These are phyloP conservation scores for Xylaria intraflava DNA, from an alignment of 495 filamentous ascomycete genomes.

Conservation along the genomic window DNA sequence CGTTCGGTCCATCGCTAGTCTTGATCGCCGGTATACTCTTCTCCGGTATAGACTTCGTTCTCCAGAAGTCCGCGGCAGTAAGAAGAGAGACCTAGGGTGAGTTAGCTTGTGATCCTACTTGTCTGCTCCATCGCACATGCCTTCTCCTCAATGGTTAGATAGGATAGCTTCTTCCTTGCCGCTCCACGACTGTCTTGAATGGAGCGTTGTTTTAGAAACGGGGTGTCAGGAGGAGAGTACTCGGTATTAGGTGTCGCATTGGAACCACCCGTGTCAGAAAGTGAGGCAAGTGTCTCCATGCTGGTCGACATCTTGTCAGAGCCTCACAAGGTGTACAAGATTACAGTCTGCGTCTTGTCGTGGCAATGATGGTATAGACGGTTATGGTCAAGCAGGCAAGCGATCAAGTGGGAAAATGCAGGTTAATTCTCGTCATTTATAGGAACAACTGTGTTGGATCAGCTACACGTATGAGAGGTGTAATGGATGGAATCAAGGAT, in stretches of 20 bases:
- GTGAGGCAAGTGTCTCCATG: constrained; percentile 28
- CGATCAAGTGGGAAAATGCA: not conserved
- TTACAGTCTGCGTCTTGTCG: not conserved
- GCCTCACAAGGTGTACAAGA: not conserved
- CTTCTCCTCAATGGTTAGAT: constrained; percentile 49
- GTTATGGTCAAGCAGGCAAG: not conserved
- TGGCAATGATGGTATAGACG: not conserved
- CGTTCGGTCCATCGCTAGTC: constrained; percentile 73
- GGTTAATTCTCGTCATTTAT: not conserved
- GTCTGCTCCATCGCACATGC: constrained; percentile 21
- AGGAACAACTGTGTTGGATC: not conserved
- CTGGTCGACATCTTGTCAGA: not conserved
- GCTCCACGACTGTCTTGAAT: constrained; percentile 27
- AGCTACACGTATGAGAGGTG: not conserved
- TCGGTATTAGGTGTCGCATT: constrained; percentile 45
- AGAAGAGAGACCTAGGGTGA: constrained; percentile 48
- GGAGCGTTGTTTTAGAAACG: constrained; percentile 24
- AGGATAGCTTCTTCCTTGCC: constrained; percentile 37
- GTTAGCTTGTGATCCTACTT: constrained; percentile 18
- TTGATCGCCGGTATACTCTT: constrained; percentile 67
- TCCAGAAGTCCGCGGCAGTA: constrained; percentile 71
- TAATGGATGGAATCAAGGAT: not conserved
- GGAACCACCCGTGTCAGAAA: constrained; percentile 34
- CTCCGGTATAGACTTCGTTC: constrained; percentile 59
- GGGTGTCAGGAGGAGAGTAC: constrained; percentile 44